Evolutionary conservation across 208 protist species (phyloP), one percentile per base, ranked within the genome.

Genomic region (Spongospora subterranea): DNA sequence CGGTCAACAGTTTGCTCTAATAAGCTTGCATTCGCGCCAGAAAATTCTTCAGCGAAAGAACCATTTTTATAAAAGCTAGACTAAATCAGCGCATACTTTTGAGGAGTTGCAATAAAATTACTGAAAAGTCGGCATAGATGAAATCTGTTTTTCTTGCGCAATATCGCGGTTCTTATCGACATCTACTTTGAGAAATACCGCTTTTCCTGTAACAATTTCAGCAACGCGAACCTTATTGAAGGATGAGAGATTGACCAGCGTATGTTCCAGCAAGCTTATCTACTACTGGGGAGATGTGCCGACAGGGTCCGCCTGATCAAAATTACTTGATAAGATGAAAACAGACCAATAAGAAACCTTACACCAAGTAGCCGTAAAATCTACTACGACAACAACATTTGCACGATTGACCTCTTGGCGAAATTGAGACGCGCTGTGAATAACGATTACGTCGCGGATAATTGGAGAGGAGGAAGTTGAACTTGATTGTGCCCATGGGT

Each of bases 151-250:
- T 6, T 35, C 71, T 6, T 6, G 6, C 6, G 71, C 71, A 82
- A 82, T 82, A 43, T 82, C 71, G 35, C 71, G 71, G 71, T 82
- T 82, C 71, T 82, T 82, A 43, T 82, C 71, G 35, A 82, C 71
- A 43, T 82, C 71, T 40, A 82, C 71, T 43, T 82, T 35, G 11
- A 35, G 71, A 35, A 60, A 60, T 6, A 60, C 24, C 6, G 13
- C 50, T 29, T 60, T 29, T 29, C 24, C 50, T 60, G 24, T 6
- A 60, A 60, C 24, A 60, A 60, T 6, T 6, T 60, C 50, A n/a
- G n/a, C n/a, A n/a, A n/a, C n/a, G 54, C 54, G 54, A 65, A 65
- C 54, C 54, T 65, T 65, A n/a, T n/a, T n/a, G n/a, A 17, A 65
- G 54, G 29, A 65, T 32, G 54, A 65, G 20, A 29, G 6, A 6